Conservation (phyloP, 441 rosid genomes). For the Eugenia klotzschiana region DNA sequence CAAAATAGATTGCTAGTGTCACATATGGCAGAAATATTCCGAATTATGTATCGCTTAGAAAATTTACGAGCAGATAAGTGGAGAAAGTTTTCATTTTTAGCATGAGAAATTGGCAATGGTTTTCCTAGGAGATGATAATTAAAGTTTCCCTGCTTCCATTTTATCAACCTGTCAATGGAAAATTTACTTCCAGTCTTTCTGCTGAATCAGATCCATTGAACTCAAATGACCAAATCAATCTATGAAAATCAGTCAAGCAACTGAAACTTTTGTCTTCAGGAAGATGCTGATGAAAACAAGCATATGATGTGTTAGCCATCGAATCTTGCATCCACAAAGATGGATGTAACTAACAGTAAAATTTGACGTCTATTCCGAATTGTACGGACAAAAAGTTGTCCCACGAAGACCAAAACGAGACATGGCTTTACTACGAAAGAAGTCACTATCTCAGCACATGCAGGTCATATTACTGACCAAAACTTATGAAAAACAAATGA, state of each 20-base stretch:
- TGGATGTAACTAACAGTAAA: not conserved
- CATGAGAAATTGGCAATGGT: not conserved
- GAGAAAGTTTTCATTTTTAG: not conserved
- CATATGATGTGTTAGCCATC: not conserved
- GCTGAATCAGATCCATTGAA: not conserved
- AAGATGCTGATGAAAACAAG: not conserved
- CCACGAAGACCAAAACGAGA: not conserved
- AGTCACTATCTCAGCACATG: slow-evolving; percentile 2
- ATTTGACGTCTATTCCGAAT: not conserved
- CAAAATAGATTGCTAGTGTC: not conserved
- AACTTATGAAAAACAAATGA: not conserved
- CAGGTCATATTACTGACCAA: not conserved
- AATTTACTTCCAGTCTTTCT: not conserved
- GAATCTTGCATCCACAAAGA: not conserved
- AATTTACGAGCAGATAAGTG: not conserved
- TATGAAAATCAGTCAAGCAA: not conserved
- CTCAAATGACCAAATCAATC: not conserved
- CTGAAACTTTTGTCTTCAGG: not conserved
- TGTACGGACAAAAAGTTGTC: not conserved
- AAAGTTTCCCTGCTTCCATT: not conserved
- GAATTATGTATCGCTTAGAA: not conserved
- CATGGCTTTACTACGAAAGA: not conserved
- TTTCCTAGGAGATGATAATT: not conserved
- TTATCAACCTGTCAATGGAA: not conserved
- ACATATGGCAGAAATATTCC: not conserved